These are phyloP conservation scores for Leptoxyphium fumago DNA, from an alignment of 2,329 filamentous ascomycete genomes.

Conservation along the genomic window DNA sequence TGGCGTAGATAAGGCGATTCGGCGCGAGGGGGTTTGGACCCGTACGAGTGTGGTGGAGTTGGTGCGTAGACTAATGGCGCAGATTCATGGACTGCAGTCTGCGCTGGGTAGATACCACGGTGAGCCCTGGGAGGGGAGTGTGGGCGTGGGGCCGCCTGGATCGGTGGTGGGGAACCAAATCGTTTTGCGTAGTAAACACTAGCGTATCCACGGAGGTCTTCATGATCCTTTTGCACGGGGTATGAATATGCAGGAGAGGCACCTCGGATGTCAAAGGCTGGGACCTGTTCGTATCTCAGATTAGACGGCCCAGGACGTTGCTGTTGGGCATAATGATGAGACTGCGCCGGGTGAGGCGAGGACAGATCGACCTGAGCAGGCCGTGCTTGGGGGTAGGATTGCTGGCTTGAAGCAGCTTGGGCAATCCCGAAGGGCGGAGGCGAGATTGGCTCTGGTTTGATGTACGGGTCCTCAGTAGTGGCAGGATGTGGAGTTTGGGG, in stretches of 20 bases:
- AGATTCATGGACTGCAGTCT: background rate
- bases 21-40: background rate
- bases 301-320: slow-evolving; percentile 19
- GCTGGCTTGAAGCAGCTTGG: slow-evolving; percentile 24
- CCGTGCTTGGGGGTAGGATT: slow-evolving; percentile 23
- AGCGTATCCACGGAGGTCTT: slow-evolving; percentile 32
- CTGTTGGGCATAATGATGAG: slow-evolving; percentile 31
- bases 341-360: slow-evolving; percentile 24
- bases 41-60: background rate
- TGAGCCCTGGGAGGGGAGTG: background rate
- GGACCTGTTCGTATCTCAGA: slow-evolving; percentile 28
- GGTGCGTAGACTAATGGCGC: slow-evolving; percentile 19
- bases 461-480: slow-evolving; percentile 30
- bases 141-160: background rate
- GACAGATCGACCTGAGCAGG: slow-evolving; percentile 25
- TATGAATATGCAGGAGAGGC: slow-evolving; percentile 23
- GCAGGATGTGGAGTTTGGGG: slow-evolving; percentile 22
- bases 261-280: slow-evolving; percentile 24
- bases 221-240: slow-evolving; percentile 26
- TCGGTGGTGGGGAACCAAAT: slow-evolving; percentile 26
- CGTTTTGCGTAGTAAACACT: slow-evolving; percentile 33
- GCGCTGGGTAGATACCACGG: background rate
- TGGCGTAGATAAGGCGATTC: slow-evolving; percentile 22
- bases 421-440: slow-evolving; percentile 36
- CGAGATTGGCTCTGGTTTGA: slow-evolving; percentile 49